Conservation (phyloP, 2,329 filamentous ascomycete genomes). For the Stagonosporopsis vannaccii region DNA sequence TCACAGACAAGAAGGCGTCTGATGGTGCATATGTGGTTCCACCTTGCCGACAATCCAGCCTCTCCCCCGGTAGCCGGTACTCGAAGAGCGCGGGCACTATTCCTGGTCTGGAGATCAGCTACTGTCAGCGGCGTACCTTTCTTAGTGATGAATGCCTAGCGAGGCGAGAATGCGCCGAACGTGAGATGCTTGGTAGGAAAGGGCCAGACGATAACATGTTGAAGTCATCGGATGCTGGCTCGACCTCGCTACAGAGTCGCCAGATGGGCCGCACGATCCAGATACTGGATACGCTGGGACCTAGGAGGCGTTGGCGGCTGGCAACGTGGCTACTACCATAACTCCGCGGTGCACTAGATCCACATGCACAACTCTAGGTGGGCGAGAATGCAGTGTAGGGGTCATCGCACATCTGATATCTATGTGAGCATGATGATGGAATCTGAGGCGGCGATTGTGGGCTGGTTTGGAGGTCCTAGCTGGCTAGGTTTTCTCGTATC, state of each 20-base stretch:
- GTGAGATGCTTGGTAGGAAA: neutral
- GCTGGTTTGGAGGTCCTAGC: neutral
- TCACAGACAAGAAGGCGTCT: neutral
- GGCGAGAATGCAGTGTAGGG: neutral
- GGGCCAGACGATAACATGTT: neutral
- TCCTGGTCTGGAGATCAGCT: neutral
- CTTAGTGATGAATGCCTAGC: neutral
- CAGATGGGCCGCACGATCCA: neutral
- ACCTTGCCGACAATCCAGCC: neutral
- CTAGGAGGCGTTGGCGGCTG: neutral
- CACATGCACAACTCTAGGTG: neutral
- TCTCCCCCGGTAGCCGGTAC: neutral
- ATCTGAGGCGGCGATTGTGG: neutral
- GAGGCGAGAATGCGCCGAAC: neutral
- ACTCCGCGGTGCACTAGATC: neutral
- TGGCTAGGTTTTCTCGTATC: slow-evolving; percentile 1
- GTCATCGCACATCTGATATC: neutral
- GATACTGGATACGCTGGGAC: neutral
- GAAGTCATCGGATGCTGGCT: neutral
- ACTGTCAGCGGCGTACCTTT: neutral
- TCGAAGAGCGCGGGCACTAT: neutral
- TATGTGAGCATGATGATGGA: neutral
- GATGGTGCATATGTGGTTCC: neutral
- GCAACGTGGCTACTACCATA: neutral
- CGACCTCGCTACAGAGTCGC: neutral